Conservation (phyloP, 768 basidiomycete genomes). For the Mycena leptocephala region DNA sequence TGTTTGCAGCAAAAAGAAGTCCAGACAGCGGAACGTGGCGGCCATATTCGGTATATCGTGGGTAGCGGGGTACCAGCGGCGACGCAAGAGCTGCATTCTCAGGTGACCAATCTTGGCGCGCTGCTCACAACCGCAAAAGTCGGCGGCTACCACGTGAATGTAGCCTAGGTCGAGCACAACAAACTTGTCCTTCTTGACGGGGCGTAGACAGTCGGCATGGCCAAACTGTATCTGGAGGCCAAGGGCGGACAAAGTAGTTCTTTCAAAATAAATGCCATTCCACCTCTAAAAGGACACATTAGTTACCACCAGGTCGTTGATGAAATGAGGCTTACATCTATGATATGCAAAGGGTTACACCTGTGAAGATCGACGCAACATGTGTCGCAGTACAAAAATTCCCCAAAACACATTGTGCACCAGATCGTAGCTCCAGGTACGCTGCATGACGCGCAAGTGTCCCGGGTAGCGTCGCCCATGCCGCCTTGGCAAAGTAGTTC, state of each 20-base stretch:
- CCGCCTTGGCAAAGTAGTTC: neutral
- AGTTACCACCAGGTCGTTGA: too few relatives aligned
- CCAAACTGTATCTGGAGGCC: slow-evolving; percentile 43
- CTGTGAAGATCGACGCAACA: slow-evolving; percentile 13
- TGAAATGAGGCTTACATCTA: slow-evolving; percentile 30
- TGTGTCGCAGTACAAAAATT: neutral
- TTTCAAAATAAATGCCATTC: slow-evolving; percentile 31
- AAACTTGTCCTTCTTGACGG: slow-evolving; percentile 12
- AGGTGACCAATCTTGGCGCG: neutral
- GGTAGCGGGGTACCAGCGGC: slow-evolving; percentile 39
- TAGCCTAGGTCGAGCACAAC: slow-evolving; percentile 30
- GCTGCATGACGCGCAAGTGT: neutral
- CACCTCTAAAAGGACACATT: slow-evolving; percentile 36
- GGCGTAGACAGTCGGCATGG: slow-evolving; percentile 30
- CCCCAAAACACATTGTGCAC: neutral
- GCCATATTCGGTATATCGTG: slow-evolving; percentile 16
- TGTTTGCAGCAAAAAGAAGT: slow-evolving; percentile 18
- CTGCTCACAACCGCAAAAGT: slow-evolving; percentile 40
- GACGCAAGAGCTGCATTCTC: slow-evolving; percentile 31
- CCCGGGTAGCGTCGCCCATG: neutral
- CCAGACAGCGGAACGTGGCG: slow-evolving; percentile 33
- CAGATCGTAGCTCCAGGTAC: neutral
- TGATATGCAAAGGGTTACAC: slow-evolving; percentile 31
- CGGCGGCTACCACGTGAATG: slow-evolving; percentile 38
- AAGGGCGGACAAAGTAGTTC: slow-evolving; percentile 24